Conservation (phyloP, 257 asterid genomes). For the Eucommia ulmoides region DNA sequence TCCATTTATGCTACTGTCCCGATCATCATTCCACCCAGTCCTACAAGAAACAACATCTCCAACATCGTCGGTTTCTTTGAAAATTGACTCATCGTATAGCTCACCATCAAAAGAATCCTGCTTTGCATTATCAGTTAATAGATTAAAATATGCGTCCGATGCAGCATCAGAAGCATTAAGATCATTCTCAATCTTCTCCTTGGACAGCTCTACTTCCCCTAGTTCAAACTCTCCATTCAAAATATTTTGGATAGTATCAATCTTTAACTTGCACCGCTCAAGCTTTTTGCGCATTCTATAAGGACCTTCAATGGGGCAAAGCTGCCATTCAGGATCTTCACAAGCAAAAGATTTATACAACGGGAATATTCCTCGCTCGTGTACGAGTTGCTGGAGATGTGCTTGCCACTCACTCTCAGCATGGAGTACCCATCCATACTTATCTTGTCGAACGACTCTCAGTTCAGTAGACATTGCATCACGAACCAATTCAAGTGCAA, state of each 20-base stretch:
- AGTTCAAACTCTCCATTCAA: conserved; percentile 48
- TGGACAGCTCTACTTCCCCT: conserved; percentile 48
- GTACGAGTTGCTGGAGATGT: conserved; percentile 92
- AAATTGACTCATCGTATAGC: conserved; percentile 52
- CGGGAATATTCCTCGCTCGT: conserved; percentile 91
- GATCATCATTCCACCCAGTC: conserved; percentile 85
- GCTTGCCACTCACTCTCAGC: conserved; percentile 99
- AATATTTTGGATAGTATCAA: conserved; percentile 67
- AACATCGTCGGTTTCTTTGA: conserved; percentile 63
- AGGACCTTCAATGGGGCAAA: conserved; percentile 99
- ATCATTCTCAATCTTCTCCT: conserved; percentile 56
- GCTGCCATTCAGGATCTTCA: conserved; percentile 80
- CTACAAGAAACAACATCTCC: conserved; percentile 62
- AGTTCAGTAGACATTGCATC: conserved; percentile 94
- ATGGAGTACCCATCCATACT: conserved; percentile 99
- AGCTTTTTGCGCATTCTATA: conserved; percentile 95
- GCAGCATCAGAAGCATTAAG: conserved; percentile 37
- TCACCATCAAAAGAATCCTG: conserved; percentile 50
- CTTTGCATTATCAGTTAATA: conserved; percentile 43
- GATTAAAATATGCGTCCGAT: conserved; percentile 50
- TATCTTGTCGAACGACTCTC: conserved; percentile 96
- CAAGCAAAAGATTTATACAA: conserved; percentile 36
- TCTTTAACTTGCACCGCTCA: conserved; percentile 66
- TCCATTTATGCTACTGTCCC: conserved; percentile 76
- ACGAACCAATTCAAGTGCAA: conserved; percentile 89